Evolutionary conservation across 164 flowering plant species (phyloP).

Genomic region (Protea cynaroides): DNA sequence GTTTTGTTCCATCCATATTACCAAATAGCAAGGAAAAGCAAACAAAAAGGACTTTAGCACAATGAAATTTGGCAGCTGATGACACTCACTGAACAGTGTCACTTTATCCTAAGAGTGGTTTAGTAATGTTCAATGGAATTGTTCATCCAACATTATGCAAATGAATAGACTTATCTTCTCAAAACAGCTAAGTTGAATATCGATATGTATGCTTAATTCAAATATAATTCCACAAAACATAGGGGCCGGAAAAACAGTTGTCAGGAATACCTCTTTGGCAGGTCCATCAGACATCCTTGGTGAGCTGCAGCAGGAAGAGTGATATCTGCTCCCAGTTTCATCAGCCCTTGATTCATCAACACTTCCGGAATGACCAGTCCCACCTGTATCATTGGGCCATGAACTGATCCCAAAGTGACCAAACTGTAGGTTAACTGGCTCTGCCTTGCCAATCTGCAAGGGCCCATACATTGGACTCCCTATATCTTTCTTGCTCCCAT

Average conservation of each 20-base stretch:
- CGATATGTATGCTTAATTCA: neutral
- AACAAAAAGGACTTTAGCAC: neutral
- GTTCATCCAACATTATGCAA: neutral
- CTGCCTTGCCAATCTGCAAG: constrained; percentile 60
- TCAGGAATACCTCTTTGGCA: constrained; percentile 60
- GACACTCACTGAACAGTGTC: neutral
- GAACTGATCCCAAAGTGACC: constrained; percentile 83
- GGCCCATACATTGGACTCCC: constrained; percentile 69
- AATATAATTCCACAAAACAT: neutral
- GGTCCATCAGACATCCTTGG: constrained; percentile 75
- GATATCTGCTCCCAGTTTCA: constrained; percentile 64
- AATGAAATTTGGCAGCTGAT: neutral
- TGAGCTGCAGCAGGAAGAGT: constrained; percentile 86
- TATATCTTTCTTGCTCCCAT: constrained; percentile 37
- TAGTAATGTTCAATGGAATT: neutral
- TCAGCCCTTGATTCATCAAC: constrained; percentile 65
- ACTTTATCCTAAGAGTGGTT: neutral
- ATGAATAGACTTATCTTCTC: neutral
- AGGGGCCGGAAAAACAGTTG: too few species aligned
- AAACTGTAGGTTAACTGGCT: constrained; percentile 81
- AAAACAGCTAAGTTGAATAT: too few species aligned
- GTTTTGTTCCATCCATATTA: neutral
- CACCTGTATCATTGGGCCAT: constrained; percentile 71
- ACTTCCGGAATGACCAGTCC: constrained; percentile 79
- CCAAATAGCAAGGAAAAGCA: neutral